Base-by-base conservation (phyloP, 2,329 filamentous ascomycete species). In the Diplocarpon rosae region DNA sequence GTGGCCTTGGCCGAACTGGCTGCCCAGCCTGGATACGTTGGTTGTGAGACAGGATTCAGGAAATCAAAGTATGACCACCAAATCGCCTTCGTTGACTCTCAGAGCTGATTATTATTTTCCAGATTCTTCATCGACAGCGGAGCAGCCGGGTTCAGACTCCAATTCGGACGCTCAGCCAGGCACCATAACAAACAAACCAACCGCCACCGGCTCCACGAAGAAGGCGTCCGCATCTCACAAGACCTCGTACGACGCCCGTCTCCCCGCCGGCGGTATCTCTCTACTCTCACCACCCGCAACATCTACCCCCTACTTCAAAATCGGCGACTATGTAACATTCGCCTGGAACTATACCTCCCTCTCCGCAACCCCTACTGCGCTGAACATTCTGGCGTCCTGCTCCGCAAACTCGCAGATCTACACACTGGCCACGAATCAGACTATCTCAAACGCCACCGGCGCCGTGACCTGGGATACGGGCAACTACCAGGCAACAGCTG, bases 301-400 rank as follows among this genome's bases (percentile, higher is more conserved):
- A 2, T 58, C 62, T 10, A 66, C 68, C 9, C 66, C 70, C 47
- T 67, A 78, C 33, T 80, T 75, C 68, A 76, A 76, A 57, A 76
- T 81, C 49, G 72, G 74, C 49, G 70, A 79, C 46, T 56, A 66
- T 36, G 65, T 80, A 35, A 80, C 75, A 12, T 77, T 74, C 62
- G 69, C 64, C 37, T 83, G 77, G 76, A 81, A 81, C 63, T 82
- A 80, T 65, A 82, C 78, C 3, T 71, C 71, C 36, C 61, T 83
- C 27, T 66, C 69, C 44, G 75, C 65, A 20, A 72, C 67, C 1
- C 78, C 78, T 1, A 76, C 73, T 2, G 77, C 75, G 33, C 58
- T 83, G 46, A 75, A 82, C 51, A 66, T 82, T 12, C 60, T 79
- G 46, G 66, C 76, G 29, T 75, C 72, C 52, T 78, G 73, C 65